Evolutionary conservation across 2,329 filamentous ascomycete species (phyloP), one percentile per base, ranked within the genome.

Genomic region (Aspergillus persii): DNA sequence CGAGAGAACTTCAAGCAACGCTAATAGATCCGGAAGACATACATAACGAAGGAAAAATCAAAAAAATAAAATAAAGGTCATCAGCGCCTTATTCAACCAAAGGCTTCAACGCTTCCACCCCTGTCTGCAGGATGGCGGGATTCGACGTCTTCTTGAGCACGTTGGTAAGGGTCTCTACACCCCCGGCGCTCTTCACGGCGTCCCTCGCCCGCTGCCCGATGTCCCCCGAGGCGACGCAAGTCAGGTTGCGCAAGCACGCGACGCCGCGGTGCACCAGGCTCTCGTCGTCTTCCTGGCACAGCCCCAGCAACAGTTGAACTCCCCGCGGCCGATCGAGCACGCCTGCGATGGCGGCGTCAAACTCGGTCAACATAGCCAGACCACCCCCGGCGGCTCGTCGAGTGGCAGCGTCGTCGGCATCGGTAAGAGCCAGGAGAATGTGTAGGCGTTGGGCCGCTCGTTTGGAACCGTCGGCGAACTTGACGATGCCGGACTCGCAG

Each of bases 331-430:
- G 82, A 60, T 86, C 84, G 41, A 96, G 68, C 3, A 98, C 83
- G 3, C 84, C 88, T 2, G 84, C 81, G 1, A 94, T 88, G 0
- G 91, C 89, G 1, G 84, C 83, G 67, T 95, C 91, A 72, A 89
- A 92, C 31, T 87, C 86, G 0, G 92, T 92, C 27, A 99, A 77
- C 76, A 90, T 90, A 0, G 94, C 95, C 53, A 99, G 75, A 0
- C 92, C 94, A 1, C 95, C 95, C 2, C 93, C 92, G 0, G 95
- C 93, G 0, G 92, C 95, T 51, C 88, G 86, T 31, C 94, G 82
- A 0, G 92, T 96, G 0, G 86, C 86, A 6, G 85, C 76, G 65
- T 98, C 92, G 53, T 96, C 90, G 1, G 91, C 88, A 70, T 98
- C 93, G 0, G 92, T 89, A 39, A 99, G 85, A 0, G 94, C 95